Base-by-base conservation (phyloP, 1,284 basidiomycete species). In the Peniophora sp. region DNA sequence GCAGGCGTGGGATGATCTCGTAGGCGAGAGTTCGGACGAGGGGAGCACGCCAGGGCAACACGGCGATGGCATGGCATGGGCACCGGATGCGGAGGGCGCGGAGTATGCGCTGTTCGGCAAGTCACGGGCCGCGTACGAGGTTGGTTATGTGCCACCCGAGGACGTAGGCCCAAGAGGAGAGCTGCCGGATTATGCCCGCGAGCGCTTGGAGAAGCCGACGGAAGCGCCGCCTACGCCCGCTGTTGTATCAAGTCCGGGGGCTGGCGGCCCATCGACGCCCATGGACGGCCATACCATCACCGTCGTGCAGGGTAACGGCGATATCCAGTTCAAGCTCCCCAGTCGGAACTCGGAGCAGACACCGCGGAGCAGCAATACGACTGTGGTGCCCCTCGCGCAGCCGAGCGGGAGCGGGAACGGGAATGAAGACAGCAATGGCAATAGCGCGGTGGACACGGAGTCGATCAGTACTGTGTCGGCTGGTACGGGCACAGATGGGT, bases 1-100 rank as follows among this genome's bases (percentile, higher is more conserved):
- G 37, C 67, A 71, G 2, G 69, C 70, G 3, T 84, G 79, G 82
- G 82, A 85, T 41, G 70, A 73, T 12, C 58, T 76, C 18, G 68
- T 70, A 3, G 60, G 63, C 36, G 60, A 60, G 63, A 56, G 22
- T 52, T 47, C 18, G 52, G 54, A 55, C 39, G 59, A 57, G 3
- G 58, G 50, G 47, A 14, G 11, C 14, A 15, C 37, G 20, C 44
- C 55, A 24, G 53, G 56, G 20, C n/a, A 20, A n/a, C n/a, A n/a
- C 8, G 46, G 44, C 9, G 60, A 61, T 42, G 57, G 52, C 32
- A 64, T 69, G 17, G 62, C 61, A 48, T 83, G 79, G 80, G 76
- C 75, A 17, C 68, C 70, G 3, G 75, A 78, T 36, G 72, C 68
- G 3, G 68, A 74, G 48, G 67, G 62, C 10, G 58, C 62, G 14